These are phyloP conservation scores for Ustilago nuda DNA, from an alignment of 1,284 basidiomycete species.

Conservation along the genomic window DNA sequence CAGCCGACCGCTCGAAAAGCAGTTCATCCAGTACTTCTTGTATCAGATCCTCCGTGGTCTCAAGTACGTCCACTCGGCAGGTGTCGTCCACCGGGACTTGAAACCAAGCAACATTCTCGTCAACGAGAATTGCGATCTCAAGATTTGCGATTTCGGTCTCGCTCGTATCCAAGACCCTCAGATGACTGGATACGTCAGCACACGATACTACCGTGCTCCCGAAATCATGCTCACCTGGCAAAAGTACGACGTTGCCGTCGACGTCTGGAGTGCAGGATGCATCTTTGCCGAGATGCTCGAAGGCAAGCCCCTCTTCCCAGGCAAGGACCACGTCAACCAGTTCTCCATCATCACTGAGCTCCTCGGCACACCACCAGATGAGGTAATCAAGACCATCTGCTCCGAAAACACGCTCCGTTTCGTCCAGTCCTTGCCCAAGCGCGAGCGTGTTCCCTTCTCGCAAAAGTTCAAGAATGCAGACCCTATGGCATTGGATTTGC, in stretches of 20 bases:
- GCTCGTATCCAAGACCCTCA: conserved; percentile 94
- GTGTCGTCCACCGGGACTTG: conserved; percentile 93
- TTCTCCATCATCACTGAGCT: conserved; percentile 99
- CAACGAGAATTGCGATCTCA: conserved; percentile 99
- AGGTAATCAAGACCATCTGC: conserved; percentile 98
- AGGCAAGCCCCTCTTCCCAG: conserved; percentile 97
- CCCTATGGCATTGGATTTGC: conserved; percentile 91
- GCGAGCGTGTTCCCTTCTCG: conserved; percentile 92
- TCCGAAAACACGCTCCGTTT: conserved; percentile 99
- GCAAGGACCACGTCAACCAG: conserved; percentile 99
- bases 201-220: conserved; percentile 96
- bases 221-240: conserved; percentile 99
- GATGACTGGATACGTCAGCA: conserved; percentile 99
- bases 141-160: conserved; percentile 99
- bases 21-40: conserved; percentile 99
- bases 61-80: conserved; percentile 99
- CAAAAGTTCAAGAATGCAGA: conserved; percentile 93
- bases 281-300: conserved; percentile 99
- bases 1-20: conserved; percentile 95
- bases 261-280: conserved; percentile 99
- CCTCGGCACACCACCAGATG: conserved; percentile 96
- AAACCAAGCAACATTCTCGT: conserved; percentile 99
- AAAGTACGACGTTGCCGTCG: conserved; percentile 98
- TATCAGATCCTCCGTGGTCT: conserved; percentile 98
- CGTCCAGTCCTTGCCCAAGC: conserved; percentile 95